phyloP scores from a whole-genome alignment of 1,284 basidiomycete species.

The Ceraceosorus guamensis region DNA sequence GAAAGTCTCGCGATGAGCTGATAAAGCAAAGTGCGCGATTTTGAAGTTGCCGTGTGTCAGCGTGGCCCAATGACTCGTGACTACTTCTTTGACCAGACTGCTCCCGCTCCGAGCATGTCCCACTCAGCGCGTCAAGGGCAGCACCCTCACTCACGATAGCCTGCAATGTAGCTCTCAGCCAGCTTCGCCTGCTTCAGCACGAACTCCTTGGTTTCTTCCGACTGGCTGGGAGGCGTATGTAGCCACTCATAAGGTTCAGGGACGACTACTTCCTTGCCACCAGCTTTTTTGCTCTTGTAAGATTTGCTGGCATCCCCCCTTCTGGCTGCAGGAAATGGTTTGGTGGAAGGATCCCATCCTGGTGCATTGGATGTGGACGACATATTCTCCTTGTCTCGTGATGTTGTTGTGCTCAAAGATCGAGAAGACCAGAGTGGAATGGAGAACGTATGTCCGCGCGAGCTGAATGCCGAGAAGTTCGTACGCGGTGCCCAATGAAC shows the following conservation, averaged over 20 bases:
- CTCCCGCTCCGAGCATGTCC: too few species aligned
- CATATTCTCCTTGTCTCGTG: too few species aligned
- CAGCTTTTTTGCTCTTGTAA: constrained; percentile 32
- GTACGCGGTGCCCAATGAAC: too few species aligned
- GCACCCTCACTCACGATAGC: constrained; percentile 13
- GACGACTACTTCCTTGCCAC: constrained; percentile 38
- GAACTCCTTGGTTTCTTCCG: constrained; percentile 40
- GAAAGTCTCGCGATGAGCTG: constrained; percentile 28
- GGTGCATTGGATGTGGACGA: constrained; percentile 16
- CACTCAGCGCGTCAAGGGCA: not conserved
- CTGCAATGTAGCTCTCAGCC: constrained; percentile 28
- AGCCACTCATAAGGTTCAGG: constrained; percentile 46
- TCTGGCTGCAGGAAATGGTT: constrained; percentile 38
- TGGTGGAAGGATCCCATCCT: constrained; percentile 27
- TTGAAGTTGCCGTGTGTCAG: too few species aligned
- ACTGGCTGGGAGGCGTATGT: constrained; percentile 40
- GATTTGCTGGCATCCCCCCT: constrained; percentile 30
- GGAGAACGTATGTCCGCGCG: too few species aligned
- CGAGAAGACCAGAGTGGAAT: too few species aligned
- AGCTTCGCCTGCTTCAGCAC: constrained; percentile 37
- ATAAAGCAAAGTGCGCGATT: too few species aligned
- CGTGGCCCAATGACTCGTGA: too few species aligned
- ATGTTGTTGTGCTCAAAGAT: too few species aligned
- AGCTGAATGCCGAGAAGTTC: too few species aligned
- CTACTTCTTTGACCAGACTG: too few species aligned